Conservation (phyloP, 164 flowering plant species). For the Vitis vinifera region DNA sequence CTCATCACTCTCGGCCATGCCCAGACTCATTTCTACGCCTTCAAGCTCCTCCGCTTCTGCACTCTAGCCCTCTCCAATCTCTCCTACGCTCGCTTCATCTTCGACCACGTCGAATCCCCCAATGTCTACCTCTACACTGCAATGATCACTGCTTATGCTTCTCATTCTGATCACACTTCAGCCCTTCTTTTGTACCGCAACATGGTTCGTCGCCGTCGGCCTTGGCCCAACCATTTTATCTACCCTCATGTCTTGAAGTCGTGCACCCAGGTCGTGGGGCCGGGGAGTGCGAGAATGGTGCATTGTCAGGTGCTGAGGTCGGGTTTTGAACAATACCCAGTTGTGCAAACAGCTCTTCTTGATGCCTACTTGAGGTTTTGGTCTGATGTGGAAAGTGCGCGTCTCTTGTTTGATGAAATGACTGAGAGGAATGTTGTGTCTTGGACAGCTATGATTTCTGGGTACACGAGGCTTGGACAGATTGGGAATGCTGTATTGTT, state of each 20-base stretch:
- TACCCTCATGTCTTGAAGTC: slow-evolving; percentile 56
- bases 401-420: slow-evolving; percentile 60
- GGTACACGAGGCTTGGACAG: slow-evolving; percentile 45
- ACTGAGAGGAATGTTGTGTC: slow-evolving; percentile 51
- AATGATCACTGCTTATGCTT: slow-evolving; percentile 54
- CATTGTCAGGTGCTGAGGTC: slow-evolving; percentile 51
- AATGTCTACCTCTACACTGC: slow-evolving; percentile 57
- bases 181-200: slow-evolving; percentile 39
- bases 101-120: slow-evolving; percentile 42
- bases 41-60: slow-evolving; percentile 71
- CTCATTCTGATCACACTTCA: slow-evolving; percentile 19
- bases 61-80: slow-evolving; percentile 39
- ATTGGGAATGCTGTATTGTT: slow-evolving; percentile 45
- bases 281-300: slow-evolving; percentile 16
- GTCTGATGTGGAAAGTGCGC: slow-evolving; percentile 32
- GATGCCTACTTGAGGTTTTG: slow-evolving; percentile 41
- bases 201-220: slow-evolving; percentile 35
- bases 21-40: slow-evolving; percentile 50
- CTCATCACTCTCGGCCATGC: slow-evolving; percentile 52
- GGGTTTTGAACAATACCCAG: slow-evolving; percentile 50
- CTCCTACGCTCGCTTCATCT: slow-evolving; percentile 53
- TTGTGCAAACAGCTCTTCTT: slow-evolving; percentile 62
- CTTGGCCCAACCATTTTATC: slow-evolving; percentile 52
- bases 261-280: slow-evolving; percentile 21
- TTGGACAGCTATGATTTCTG: slow-evolving; percentile 72